Base-by-base conservation (phyloP, 805 yeast species). In the Zygotorulaspora florentina region DNA sequence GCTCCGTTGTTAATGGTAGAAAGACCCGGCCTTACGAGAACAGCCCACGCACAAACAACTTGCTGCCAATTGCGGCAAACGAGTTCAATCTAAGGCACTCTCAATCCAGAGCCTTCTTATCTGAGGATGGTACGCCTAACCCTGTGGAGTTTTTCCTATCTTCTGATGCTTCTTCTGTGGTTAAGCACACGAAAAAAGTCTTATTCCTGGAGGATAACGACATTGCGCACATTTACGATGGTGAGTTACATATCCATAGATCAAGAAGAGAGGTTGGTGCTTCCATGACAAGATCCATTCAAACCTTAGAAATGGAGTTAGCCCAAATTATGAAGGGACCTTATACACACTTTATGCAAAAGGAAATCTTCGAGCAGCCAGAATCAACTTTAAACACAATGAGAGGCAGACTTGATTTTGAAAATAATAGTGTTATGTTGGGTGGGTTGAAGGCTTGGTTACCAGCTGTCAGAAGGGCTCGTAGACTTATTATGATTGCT, bases 371-470 rank as follows among this genome's bases (percentile, higher is more conserved):
- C 64, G 99, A 93, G 71, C 99, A 93, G 73, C 99, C 99, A 31
- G 99, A 93, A 64, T 90, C 98, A 3, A 85, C 97, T 42, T 85
- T 90, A 67, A 93, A 93, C 74, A 93, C 99, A 42, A 93, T 93
- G 99, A 85, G 99, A 76, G 99, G 99, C 64, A 87, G 99, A 75
- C 76, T 93, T 51, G 98, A 93, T 69, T 93, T 93, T 63, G 89
- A 82, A 37, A 82, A 83, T 65, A 75, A 76, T 58, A 73, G 71
- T 35, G 85, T 93, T 56, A 85, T 79, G 55, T 76, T 93, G 50
- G 99, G 99, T 62, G 99, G 99, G 34, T 76, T 93, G 61, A 80
- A 85, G 57, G 76, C 85, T 12, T 87, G 83, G 77, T 74, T 93
- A 52, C 81, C 93, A 25, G 86, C 93, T 38, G 87, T 93, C 52